Evolutionary conservation across 441 rosid genomes (phyloP), one percentile per base, ranked within the genome.

Genomic region (Dalechampia spathulata): DNA sequence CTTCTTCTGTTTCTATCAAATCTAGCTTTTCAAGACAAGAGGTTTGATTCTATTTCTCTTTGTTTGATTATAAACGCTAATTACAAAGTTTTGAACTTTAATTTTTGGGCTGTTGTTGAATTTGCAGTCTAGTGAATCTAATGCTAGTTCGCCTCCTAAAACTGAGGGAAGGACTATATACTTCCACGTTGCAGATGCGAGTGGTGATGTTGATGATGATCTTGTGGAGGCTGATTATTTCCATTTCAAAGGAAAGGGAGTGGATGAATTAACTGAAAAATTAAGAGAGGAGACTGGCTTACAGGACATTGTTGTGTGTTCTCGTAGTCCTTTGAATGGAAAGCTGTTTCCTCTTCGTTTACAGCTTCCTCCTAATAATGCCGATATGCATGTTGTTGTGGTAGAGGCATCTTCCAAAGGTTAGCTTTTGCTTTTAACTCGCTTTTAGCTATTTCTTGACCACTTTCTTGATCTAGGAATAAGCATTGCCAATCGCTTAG

Each of bases 291-390:
- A 84, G 63, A 78, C 86, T 1, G 76, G 85, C 10, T 48, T 88
- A 15, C 68, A 70, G 9, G 80, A 65, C 42, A 70, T 84, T 13
- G 66, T 78, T 17, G 96, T 92, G 59, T 88, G 98, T 53, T 77
- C 90, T 30, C 80, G 74, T 4, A 88, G 81, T 72, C 96, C 91
- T 0, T 66, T 92, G 62, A 81, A 92, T 60, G 83, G 80, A 52
- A 80, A 74, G 72, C 85, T 92, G 62, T 77, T 68, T 75, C 95
- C 96, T 14, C 86, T 88, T 44, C 83, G 81, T 20, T 72, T 92
- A 53, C 98, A 85, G 60, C 96, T 92, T 64, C 96, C 98, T n/a
- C 98, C 96, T 9, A 86, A 86, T 74, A 80, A 68, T 25, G 66
- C 83, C 2, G 66, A 76, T 40, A 56, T 92, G 79, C 82, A 75